Base-by-base conservation (phyloP, 192 early-diverging fungal genomes). In the Coemansia sp. region DNA sequence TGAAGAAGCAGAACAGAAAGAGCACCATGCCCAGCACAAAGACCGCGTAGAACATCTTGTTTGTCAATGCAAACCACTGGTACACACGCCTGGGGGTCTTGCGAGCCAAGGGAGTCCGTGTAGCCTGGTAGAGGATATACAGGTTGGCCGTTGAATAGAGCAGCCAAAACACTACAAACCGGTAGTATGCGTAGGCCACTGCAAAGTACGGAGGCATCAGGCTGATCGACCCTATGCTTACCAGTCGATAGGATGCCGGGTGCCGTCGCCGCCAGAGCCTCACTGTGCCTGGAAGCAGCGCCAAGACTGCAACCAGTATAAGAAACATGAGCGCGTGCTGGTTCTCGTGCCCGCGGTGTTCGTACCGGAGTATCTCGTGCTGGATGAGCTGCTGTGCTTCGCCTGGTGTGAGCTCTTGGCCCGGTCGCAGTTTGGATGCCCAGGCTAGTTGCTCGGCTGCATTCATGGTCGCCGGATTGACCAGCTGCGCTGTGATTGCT, bases 161-260 rank as follows among this genome's bases (percentile, higher is more conserved):
- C n/a, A 60, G 32, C 72, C 72, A 75, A 14, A 64, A 43, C 2
- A 43, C 15, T 13, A 55, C 55, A 46, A 75, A 75, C 25, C 72
- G 64, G 53, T 55, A 39, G 46, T 67, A 75, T 10, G 49, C 32
- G 60, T 58, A 60, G 28, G 34, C 41, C 37, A 52, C 28, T 0
- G 72, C 72, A 67, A 67, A 75, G 50, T 64, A 75, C 18, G 57
- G 64, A 19, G 72, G 72, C 4, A 75, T 60, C 32, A 75, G 35
- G 33, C 64, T 64, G 30, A 75, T 64, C 18, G 72, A 67, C 14
- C 56, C 60, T 11, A 60, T 53, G 49, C 72, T 64, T 35, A 64
- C 65, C 14, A 75, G 49, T 22, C 60, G 60, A 29, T 75, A 67
- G 9, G 72, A 75, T 18, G 27, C 29, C 7, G 57, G 53, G 33